Percentiles rank a stretch among this genome's conserved stretches.
These are phyloP conservation scores for Omphalotus guepiniiformis DNA, from an alignment of 768 basidiomycete species.

Conservation along the genomic window DNA sequence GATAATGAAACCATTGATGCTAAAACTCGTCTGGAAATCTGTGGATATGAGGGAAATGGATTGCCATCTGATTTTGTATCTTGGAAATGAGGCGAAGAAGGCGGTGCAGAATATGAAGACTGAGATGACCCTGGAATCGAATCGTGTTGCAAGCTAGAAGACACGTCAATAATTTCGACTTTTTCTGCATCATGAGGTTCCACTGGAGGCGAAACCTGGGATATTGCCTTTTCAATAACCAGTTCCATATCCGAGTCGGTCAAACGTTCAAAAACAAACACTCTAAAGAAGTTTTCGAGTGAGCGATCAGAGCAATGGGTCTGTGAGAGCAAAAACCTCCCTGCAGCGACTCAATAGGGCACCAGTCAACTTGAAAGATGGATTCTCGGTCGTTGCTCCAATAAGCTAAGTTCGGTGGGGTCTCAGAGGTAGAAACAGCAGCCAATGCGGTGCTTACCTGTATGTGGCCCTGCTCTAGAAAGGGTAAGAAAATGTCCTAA, in stretches of 20 bases:
- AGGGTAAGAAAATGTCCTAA: conserved; percentile 78
- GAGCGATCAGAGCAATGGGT: conserved; percentile 13
- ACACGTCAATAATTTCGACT: background rate
- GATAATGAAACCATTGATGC: conserved; percentile 50
- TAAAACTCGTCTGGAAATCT: conserved; percentile 44
- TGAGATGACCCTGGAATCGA: conserved; percentile 4
- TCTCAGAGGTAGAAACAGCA: background rate
- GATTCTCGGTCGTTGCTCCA: conserved; percentile 88
- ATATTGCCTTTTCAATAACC: conserved; percentile 55
- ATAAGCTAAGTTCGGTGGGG: conserved; percentile 44
- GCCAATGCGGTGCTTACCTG: conserved; percentile 37
- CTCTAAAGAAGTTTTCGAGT: conserved; percentile 37
- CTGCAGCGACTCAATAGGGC: conserved; percentile 74
- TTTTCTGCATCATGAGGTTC: background rate
- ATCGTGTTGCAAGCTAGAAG: background rate
- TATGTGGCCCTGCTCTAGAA: conserved; percentile 72
- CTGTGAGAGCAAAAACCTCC: conserved; percentile 32
- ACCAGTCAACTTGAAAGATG: conserved; percentile 76
- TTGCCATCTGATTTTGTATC: background rate
- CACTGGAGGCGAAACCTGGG: conserved; percentile 20
- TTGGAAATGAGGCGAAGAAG: conserved; percentile 5
- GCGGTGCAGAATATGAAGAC: conserved; percentile 11
- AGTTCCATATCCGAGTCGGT: conserved; percentile 54
- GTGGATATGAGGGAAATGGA: conserved; percentile 20
- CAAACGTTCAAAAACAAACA: conserved; percentile 69